Percentiles rank a stretch among this genome's conserved stretches.
These are phyloP conservation scores for Trichoderma koningii DNA, from an alignment of 2,329 filamentous ascomycete species.

Conservation along the genomic window DNA sequence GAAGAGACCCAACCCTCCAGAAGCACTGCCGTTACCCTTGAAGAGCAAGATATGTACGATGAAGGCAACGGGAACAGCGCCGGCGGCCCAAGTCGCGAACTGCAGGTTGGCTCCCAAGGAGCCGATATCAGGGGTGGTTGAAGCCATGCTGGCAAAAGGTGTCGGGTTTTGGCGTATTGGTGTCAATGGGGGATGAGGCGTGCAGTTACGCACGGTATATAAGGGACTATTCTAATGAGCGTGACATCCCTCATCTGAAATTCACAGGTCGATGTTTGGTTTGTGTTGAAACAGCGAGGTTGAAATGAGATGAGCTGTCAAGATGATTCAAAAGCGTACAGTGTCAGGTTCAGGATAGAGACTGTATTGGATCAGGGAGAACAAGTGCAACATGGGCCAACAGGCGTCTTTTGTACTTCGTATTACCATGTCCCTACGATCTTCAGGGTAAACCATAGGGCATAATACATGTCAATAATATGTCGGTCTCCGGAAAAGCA, in stretches of 20 bases:
- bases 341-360: not conserved
- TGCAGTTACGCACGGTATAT: not conserved
- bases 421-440: too few species aligned
- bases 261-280: not conserved
- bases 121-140: not conserved
- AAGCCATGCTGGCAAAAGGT: conserved; percentile 19
- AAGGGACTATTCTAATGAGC: conserved; percentile 7
- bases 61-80: conserved; percentile 23
- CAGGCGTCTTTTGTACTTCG: too few species aligned
- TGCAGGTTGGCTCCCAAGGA: not conserved
- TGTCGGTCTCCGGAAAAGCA: too few species aligned
- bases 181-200: not conserved
- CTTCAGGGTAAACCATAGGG: too few species aligned
- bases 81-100: conserved; percentile 18
- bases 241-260: not conserved
- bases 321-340: conserved; percentile 10
- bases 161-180: not conserved
- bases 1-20: not conserved
- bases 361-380: not conserved
- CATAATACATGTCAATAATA: too few species aligned
- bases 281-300: not conserved
- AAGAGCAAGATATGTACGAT: conserved; percentile 18
- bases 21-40: not conserved
- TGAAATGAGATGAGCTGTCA: conserved; percentile 27
- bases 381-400: not conserved